Evolutionary conservation across 2,329 filamentous ascomycete genomes (phyloP).

Genomic region (Aspergillus sp.): DNA sequence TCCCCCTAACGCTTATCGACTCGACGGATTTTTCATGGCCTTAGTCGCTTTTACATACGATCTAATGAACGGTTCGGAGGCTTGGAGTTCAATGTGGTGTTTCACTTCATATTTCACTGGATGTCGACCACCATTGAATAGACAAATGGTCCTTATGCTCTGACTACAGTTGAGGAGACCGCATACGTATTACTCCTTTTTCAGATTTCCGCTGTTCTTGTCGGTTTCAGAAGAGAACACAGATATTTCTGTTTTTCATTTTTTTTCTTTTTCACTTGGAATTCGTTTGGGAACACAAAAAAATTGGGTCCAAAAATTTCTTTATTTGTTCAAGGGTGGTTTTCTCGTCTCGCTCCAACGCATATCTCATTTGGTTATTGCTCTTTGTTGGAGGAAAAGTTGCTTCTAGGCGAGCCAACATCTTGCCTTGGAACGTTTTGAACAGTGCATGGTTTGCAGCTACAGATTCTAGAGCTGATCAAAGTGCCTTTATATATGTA

Average conservation of each 20-base stretch:
- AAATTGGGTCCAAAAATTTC: neutral
- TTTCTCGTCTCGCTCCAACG: neutral
- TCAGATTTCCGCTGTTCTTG: neutral
- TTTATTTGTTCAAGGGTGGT: neutral
- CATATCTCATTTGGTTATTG: conserved; percentile 10
- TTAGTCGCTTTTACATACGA: conserved; percentile 19
- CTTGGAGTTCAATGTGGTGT: conserved; percentile 23
- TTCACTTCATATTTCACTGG: conserved; percentile 9
- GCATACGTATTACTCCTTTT: neutral
- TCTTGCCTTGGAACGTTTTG: neutral
- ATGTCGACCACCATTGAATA: conserved; percentile 6
- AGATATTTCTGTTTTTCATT: neutral
- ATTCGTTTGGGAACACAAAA: neutral
- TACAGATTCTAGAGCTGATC: too few species aligned
- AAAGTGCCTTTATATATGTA: too few species aligned
- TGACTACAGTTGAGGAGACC: neutral
- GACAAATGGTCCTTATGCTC: conserved; percentile 5
- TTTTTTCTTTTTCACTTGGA: neutral
- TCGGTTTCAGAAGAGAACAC: neutral
- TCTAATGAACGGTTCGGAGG: conserved; percentile 24
- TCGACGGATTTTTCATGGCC: conserved; percentile 24
- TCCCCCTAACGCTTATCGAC: conserved; percentile 18
- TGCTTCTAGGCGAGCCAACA: neutral
- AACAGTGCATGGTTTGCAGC: too few species aligned
- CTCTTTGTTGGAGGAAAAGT: neutral